Evolutionary conservation across 2,329 filamentous ascomycete species (phyloP), one percentile per base, ranked within the genome.

Genomic region (Cercospora beticola): DNA sequence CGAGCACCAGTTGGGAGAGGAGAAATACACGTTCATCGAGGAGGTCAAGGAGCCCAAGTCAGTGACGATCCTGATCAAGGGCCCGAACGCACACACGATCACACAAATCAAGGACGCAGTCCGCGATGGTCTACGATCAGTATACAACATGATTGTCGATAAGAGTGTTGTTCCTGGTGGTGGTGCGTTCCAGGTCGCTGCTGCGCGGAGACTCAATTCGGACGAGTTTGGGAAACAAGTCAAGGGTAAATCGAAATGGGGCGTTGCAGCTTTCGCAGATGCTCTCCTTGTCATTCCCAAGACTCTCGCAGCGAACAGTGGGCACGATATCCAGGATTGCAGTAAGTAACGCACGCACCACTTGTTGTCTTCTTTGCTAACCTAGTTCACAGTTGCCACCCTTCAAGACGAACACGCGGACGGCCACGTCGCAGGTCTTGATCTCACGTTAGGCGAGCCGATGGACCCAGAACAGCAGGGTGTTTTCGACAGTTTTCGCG

Each of bases 101-200:
- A 89, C 92, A 14, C 95, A 99, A 82, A 93, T 99, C 78, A 97
- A 93, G 73, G 95, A 99, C 79, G 95, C 95, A 2, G 95, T 98
- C 56, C 89, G 95, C 64, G 95, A 99, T 79, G 95, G 95, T 71
- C 86, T 99, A 74, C 89, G 95, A 78, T 97, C 93, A 79, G 95
- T 98, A 61, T 98, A 97, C 88, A 99, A 99, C 86, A 97, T 97
- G 86, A 98, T 99, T 80, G 94, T 98, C n/a, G 95, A 99, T 80
- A 89, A 90, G 82, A 94, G 92, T 74, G 95, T 99, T 21, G 93
- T 99, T 28, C 95, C 95, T 1, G 95, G 95, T 68, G 95, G 89
- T 67, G 95, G 95, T 76, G 92, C 95, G 61, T 99, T 97, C 88
- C 95, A 99, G 82, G 90, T 99, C 57, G 94, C 95, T 33, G 97